phyloP scores from a whole-genome alignment of 257 asterid species.

The Nicotiana noctiflora region DNA sequence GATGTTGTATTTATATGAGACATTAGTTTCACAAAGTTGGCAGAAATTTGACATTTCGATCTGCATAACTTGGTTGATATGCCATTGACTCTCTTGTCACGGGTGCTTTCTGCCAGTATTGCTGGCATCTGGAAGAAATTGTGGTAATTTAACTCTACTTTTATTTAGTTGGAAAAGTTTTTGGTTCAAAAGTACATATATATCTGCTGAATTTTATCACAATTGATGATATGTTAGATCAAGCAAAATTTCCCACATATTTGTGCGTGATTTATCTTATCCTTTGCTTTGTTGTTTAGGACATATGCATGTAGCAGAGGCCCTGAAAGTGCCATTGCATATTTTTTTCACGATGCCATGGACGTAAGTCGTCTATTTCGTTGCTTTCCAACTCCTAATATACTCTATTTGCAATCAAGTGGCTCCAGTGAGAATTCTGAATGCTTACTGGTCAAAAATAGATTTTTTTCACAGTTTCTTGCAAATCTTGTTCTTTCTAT shows the following conservation, averaged over 20 bases:
- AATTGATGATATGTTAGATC: background rate
- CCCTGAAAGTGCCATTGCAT: slow-evolving; percentile 73
- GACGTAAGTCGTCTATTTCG: slow-evolving; percentile 58
- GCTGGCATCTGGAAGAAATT: slow-evolving; percentile 2
- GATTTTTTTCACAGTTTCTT: background rate
- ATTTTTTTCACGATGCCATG: slow-evolving; percentile 95
- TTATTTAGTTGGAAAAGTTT: background rate
- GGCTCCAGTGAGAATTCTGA: background rate
- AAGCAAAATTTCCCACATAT: background rate
- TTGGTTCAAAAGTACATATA: background rate
- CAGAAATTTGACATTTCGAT: background rate
- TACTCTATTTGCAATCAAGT: background rate
- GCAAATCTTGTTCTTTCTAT: background rate
- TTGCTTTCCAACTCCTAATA: background rate
- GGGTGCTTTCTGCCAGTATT: background rate
- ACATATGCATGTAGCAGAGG: slow-evolving; percentile 88
- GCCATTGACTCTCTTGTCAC: background rate
- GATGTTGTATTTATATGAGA: background rate
- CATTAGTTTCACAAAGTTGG: background rate
- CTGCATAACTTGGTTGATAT: background rate
- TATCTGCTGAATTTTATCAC: background rate
- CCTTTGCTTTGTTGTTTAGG: slow-evolving; percentile 35
- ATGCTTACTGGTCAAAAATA: background rate
- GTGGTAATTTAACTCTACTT: background rate
- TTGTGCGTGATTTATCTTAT: slow-evolving; percentile 1